Percentiles rank a stretch among this genome's conserved stretches.
Evolutionary conservation across 768 basidiomycete species (phyloP).

Genomic region (Boletus bicolor): DNA sequence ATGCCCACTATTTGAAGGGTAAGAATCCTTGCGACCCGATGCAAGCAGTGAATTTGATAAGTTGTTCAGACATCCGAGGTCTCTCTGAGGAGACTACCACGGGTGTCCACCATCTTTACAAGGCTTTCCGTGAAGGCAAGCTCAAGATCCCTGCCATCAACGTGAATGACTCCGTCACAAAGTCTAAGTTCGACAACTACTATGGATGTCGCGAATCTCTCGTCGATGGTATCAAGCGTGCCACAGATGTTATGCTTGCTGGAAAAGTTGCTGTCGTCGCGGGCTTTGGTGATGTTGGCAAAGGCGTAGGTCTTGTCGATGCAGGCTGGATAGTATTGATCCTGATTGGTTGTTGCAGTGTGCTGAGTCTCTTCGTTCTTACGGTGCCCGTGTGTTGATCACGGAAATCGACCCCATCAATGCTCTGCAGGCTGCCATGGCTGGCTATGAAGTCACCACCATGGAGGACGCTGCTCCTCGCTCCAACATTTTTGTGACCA

Average conservation of each 20-base stretch:
- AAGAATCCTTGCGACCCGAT: slow-evolving; percentile 9
- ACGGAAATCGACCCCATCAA: slow-evolving; percentile 99
- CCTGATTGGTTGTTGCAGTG: slow-evolving; percentile 52
- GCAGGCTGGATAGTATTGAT: background rate
- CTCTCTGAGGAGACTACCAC: slow-evolving; percentile 99
- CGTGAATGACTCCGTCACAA: slow-evolving; percentile 99
- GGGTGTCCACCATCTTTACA: slow-evolving; percentile 99
- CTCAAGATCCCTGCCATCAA: slow-evolving; percentile 99
- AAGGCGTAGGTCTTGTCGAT: slow-evolving; percentile 69
- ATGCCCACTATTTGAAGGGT: slow-evolving; percentile 84
- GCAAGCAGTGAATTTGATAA: background rate
- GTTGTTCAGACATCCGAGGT: slow-evolving; percentile 71
- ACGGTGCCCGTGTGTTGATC: slow-evolving; percentile 92
- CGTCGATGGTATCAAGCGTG: slow-evolving; percentile 99
- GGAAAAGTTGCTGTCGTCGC: slow-evolving; percentile 99
- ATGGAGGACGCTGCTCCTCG: slow-evolving; percentile 96
- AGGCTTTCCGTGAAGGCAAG: slow-evolving; percentile 92
- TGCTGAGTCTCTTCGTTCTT: slow-evolving; percentile 95
- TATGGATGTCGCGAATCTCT: slow-evolving; percentile 99
- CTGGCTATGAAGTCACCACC: slow-evolving; percentile 96
- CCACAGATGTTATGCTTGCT: slow-evolving; percentile 99
- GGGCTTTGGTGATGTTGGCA: slow-evolving; percentile 98
- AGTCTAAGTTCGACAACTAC: slow-evolving; percentile 99
- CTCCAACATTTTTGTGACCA: slow-evolving; percentile 93
- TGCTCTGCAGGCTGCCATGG: slow-evolving; percentile 99